Evolutionary conservation across 768 basidiomycete genomes (phyloP), one percentile per base, ranked within the genome.

Genomic region (Mycena latifolia): DNA sequence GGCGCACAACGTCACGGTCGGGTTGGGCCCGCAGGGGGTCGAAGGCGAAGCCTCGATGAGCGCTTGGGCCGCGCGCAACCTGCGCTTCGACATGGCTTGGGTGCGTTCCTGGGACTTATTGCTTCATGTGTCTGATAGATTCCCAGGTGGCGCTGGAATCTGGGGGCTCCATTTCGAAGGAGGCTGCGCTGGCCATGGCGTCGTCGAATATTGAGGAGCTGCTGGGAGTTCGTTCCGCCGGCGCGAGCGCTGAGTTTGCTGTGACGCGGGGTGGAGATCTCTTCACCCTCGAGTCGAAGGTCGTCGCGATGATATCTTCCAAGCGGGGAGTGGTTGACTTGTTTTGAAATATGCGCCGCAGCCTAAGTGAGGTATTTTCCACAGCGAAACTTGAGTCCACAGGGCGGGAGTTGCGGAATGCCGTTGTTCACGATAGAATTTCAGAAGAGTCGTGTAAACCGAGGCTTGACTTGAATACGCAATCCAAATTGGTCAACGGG

Each of bases 11-110:
- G 89, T 96, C 28, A 90, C 88, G 11, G 86, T 92, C 27, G 91
- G 86, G 12, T 73, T 93, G 55, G 91, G 89, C 12, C 65, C 69
- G 20, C 62, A 63, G 39, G 58, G 57, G 8, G 24, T 63, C n/a
- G 11, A 18, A 5, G 60, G 39, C 17, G 14, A 10, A 2, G 20
- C 63, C 2, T 1, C 24, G 2, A 56, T 65, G 59, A 54, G 50
- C 29, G 64, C 45, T 18, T 89, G 85, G 88, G 82, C 83, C 52
- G 88, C 89, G 8, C 86, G 91, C 43, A 92, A 90, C 65, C 84
- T 89, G 18, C 84, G 92, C 10, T 90, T 93, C 67, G 92, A 95
- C 69, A 78, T 86, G 55, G 92, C 85, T 58, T 96, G 94, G 94
- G 91, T 90, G 69, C 71, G 85, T n/a, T 25, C 6, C 55, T 35